Conservation (phyloP, 441 rosid species). For the Dalechampia spathulata region DNA sequence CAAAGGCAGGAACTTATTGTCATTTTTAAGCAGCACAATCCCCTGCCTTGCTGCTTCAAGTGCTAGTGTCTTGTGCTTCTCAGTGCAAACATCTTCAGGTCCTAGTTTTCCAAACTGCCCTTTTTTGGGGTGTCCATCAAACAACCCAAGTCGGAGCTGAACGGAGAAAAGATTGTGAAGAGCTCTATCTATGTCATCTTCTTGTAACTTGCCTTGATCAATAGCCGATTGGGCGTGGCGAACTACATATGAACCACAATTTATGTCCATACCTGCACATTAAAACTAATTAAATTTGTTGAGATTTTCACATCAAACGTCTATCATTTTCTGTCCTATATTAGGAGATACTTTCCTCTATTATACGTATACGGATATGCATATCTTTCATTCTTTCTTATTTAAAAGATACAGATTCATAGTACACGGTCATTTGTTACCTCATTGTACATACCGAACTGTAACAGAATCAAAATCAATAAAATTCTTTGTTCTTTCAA, state of each 20-base stretch:
- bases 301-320: too few relatives aligned
- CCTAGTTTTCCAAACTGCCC: constrained; percentile 63
- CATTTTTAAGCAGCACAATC: constrained; percentile 78
- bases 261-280: constrained; percentile 68
- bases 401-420: too few relatives aligned
- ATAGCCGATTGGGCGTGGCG: constrained; percentile 53
- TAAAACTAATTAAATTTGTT: not conserved
- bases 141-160: constrained; percentile 84
- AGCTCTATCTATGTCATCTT: constrained; percentile 59
- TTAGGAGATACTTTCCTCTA: too few relatives aligned
- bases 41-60: constrained; percentile 93
- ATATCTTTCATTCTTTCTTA: too few relatives aligned
- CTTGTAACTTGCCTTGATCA: constrained; percentile 45
- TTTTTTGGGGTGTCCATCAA: constrained; percentile 61
- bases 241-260: constrained; percentile 67
- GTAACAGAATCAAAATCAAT: too few relatives aligned
- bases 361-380: too few relatives aligned
- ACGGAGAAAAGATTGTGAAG: constrained; percentile 58
- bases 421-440: too few relatives aligned
- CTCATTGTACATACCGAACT: too few relatives aligned
- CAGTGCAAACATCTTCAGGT: constrained; percentile 61
- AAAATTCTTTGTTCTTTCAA: too few relatives aligned
- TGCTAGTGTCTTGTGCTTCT: constrained; percentile 64
- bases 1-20: constrained; percentile 51
- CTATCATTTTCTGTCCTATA: too few relatives aligned